Conservation (phyloP, 2,329 filamentous ascomycete species). For the Colletotrichum chlorophyti region DNA sequence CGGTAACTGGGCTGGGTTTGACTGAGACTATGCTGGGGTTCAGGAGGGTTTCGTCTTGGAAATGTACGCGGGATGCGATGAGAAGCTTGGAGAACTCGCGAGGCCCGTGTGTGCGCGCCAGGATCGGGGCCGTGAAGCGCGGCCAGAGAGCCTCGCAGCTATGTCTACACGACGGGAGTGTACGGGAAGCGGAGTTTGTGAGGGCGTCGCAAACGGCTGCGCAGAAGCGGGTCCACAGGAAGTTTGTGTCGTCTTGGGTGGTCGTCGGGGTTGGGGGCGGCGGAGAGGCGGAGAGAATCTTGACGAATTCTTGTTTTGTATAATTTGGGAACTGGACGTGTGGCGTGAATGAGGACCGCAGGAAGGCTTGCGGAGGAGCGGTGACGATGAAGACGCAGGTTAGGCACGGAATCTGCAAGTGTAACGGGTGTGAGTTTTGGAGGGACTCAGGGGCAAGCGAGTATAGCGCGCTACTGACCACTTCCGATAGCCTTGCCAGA, state of each 20-base stretch:
- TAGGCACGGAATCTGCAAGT: conserved; percentile 74
- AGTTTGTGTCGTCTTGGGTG: conserved; percentile 60
- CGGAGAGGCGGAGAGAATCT: conserved; percentile 71
- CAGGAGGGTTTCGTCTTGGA: conserved; percentile 76
- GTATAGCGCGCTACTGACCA: conserved; percentile 57
- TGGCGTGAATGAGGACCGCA: conserved; percentile 69
- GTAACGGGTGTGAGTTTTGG: conserved; percentile 14
- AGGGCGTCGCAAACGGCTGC: conserved; percentile 88
- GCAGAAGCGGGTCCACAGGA: conserved; percentile 82
- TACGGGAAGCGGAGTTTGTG: conserved; percentile 79
- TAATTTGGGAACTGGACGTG: conserved; percentile 88
- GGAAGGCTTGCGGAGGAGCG: conserved; percentile 70
- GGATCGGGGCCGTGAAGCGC: conserved; percentile 80
- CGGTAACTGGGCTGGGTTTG: not conserved
- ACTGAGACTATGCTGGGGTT: conserved; percentile 65
- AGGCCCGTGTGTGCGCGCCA: conserved; percentile 74
- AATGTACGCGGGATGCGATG: conserved; percentile 71
- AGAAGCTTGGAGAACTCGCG: conserved; percentile 87
- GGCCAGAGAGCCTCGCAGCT: conserved; percentile 83
- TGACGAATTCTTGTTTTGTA: conserved; percentile 77
- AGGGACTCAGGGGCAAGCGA: not conserved
- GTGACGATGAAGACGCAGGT: conserved; percentile 80
- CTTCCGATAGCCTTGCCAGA: conserved; percentile 80
- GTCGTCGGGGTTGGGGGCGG: conserved; percentile 56
- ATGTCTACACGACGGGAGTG: conserved; percentile 74